phyloP scores from a whole-genome alignment of 106 monocot species.

The Allium fistulosum region DNA sequence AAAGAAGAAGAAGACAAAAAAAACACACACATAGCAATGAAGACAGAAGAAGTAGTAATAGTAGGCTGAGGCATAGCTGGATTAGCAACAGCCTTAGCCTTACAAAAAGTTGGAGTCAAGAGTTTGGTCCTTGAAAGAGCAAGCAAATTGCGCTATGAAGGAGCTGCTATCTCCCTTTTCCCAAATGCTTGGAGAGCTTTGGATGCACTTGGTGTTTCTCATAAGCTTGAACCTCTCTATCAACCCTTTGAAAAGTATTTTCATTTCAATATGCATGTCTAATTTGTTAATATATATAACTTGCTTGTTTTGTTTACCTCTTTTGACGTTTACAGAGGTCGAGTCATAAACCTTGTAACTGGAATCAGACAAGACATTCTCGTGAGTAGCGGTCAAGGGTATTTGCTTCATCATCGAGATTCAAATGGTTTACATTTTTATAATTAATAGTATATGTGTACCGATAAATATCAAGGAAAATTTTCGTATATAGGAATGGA shows the following conservation, averaged over 20 bases:
- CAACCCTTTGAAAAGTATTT: not conserved
- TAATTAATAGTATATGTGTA: no score
- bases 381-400: no score
- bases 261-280: no score
- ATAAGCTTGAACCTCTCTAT: constrained; percentile 5
- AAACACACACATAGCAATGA: not conserved
- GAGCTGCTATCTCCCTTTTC: not conserved
- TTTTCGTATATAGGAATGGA: not conserved
- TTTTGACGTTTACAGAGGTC: no score
- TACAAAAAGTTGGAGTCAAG: not conserved
- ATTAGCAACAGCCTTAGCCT: constrained; percentile 5
- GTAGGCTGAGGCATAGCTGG: constrained; percentile 17
- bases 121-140: constrained; percentile 12
- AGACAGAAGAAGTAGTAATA: constrained; percentile 11
- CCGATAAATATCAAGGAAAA: no score
- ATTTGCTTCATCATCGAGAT: no score
- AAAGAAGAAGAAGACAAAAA: no score
- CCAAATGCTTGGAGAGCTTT: constrained; percentile 16
- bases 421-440: no score
- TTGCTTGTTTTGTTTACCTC: no score
- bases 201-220: constrained; percentile 8
- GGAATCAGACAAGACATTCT: no score
- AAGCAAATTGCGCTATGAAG: constrained; percentile 2
- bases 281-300: no score
- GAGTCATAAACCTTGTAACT: no score